Evolutionary conservation across 176 grass and related monocot species (phyloP).

Genomic region (Oryza officinalis): DNA sequence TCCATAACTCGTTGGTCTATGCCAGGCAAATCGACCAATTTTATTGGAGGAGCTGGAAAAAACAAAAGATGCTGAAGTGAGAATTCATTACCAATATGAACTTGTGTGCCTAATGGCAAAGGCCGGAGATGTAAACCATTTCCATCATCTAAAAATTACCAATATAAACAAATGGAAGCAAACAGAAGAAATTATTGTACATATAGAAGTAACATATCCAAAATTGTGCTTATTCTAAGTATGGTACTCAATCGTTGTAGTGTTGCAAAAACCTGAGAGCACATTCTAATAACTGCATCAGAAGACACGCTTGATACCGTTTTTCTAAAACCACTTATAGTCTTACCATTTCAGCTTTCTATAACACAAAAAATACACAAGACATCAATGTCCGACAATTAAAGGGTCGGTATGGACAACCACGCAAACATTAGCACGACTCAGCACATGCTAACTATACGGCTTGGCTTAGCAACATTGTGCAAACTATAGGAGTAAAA

Average conservation of each 20-base stretch:
- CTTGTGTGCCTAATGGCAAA: too few relatives aligned
- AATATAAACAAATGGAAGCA: background rate
- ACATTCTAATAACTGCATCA: background rate
- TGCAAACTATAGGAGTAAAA: conserved; percentile 2
- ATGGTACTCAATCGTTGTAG: background rate
- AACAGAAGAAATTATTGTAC: conserved; percentile 7
- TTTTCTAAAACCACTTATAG: background rate
- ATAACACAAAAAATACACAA: conserved; percentile 12
- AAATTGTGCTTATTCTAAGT: background rate
- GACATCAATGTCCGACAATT: conserved; percentile 1
- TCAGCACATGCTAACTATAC: background rate
- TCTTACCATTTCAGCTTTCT: conserved; percentile 14
- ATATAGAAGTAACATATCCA: background rate
- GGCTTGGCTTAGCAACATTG: conserved; percentile 26
- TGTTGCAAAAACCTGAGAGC: background rate
- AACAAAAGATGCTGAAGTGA: background rate
- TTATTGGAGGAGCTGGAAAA: conserved; percentile 86
- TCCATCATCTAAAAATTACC: background rate
- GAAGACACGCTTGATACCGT: background rate
- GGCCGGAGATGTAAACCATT: too few relatives aligned
- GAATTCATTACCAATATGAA: conserved; percentile 21
- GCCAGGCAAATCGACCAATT: conserved; percentile 97
- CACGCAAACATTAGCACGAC: background rate
- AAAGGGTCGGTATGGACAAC: background rate
- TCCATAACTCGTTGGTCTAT: conserved; percentile 91